Evolutionary conservation across 352 stramenopile species (phyloP).

Genomic region (Globisporangium radiosum): DNA sequence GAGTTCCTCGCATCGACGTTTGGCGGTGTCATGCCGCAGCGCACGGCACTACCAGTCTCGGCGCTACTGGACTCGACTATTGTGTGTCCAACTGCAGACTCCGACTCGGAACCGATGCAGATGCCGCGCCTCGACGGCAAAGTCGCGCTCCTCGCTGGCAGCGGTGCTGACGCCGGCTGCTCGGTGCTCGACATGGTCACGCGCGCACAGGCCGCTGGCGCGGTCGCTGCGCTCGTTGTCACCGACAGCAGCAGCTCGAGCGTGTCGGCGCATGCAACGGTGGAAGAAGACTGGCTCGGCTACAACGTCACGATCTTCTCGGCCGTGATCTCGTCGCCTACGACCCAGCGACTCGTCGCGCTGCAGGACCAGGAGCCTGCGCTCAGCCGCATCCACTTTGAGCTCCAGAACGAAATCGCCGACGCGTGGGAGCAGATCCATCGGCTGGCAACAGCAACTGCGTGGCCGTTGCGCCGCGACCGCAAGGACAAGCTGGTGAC

Average conservation of each 20-base stretch:
- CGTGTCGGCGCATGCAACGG: slow-evolving; percentile 25
- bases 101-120: slow-evolving; percentile 13
- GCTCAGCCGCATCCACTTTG: slow-evolving; percentile 20
- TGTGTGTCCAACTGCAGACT: slow-evolving; percentile 14
- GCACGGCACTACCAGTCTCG: slow-evolving; percentile 17
- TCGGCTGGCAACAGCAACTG: slow-evolving; percentile 21
- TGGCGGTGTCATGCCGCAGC: slow-evolving; percentile 32
- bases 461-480: slow-evolving; percentile 43
- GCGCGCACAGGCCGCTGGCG: slow-evolving; percentile 34
- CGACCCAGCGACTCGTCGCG: slow-evolving; percentile 17
- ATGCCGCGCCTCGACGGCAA: slow-evolving; percentile 19
- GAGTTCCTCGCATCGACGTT: slow-evolving; percentile 49
- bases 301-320: slow-evolving; percentile 71
- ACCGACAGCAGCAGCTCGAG: slow-evolving; percentile 18
- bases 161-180: slow-evolving; percentile 15
- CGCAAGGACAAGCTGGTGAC: slow-evolving; percentile 27
- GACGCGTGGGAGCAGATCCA: slow-evolving; percentile 43
- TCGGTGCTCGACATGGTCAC: slow-evolving; percentile 39
- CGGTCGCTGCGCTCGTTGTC: slow-evolving; percentile 27
- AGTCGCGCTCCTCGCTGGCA: slow-evolving; percentile 26
- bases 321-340: slow-evolving; percentile 29
- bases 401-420: slow-evolving; percentile 32
- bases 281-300: slow-evolving; percentile 40
- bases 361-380: slow-evolving; percentile 11
- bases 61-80: slow-evolving; percentile 15